Base-by-base conservation (phyloP, 2,329 filamentous ascomycete species). In the Arthrobotrys sinensis region DNA sequence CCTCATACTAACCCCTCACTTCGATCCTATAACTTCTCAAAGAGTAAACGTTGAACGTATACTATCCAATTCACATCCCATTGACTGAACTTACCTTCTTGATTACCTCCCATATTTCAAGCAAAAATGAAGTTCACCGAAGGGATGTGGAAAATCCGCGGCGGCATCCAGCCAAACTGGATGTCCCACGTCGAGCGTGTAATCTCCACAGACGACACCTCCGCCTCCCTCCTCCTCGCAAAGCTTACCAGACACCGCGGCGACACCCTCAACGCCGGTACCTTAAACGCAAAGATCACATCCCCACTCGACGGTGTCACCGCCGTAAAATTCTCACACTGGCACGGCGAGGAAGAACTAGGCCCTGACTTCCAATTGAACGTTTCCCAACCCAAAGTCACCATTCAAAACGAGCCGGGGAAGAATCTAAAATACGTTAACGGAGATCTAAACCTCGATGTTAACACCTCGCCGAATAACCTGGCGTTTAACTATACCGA, bases 301-400 rank as follows among this genome's bases (percentile, higher is more conserved):
- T 80, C 79, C 2, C 80, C 80, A 14, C 71, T 76, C 0, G 72
- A 86, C 67, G 84, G 85, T 62, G 81, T 86, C 79, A 84, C 86
- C 66, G 85, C 85, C 21, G 80, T 86, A 34, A 84, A 85, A 77
- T 82, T 83, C 14, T 85, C 84, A 7, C 85, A 86, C 79, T 86
- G 83, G 83, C 82, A 82, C 4, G 85, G 85, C 16, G 83, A 84
- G 4, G 82, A 83, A 70, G 82, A 82, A 79, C 82, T 82, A 67
- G 85, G 85, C 4, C 85, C 85, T 69, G 80, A 85, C 62, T 85
- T 85, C 76, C 84, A 85, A 48, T 82, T 86, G 19, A 85, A 85
- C 79, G 84, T 84, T 1, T 85, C 84, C 1, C 38, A 50, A 36
- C 72, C 34, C 82, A 82, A 83, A 65, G 83, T 82, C 19, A 81